These are phyloP conservation scores for Candida anutae DNA, from an alignment of 1,139 yeast genomes.

Conservation along the genomic window DNA sequence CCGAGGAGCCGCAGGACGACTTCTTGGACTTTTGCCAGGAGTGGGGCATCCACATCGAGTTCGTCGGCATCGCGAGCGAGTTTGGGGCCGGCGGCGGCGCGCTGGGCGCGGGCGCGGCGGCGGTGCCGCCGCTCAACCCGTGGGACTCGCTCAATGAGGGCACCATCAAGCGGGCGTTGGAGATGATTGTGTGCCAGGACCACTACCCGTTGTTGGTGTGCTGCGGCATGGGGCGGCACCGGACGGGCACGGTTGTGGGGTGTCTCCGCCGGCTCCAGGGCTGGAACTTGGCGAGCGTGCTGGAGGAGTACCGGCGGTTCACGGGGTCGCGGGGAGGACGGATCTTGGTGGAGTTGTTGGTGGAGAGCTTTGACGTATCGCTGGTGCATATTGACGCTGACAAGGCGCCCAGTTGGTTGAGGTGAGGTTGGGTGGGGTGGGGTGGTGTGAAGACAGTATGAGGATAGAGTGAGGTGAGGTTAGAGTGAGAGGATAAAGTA, in stretches of 20 bases:
- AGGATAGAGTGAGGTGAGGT: too few species aligned
- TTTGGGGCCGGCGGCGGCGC: slow-evolving; percentile 16
- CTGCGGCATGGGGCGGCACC: slow-evolving; percentile 96
- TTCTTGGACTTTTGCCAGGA: slow-evolving; percentile 74
- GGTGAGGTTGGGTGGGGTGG: slow-evolving; percentile 2
- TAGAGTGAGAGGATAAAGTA: too few species aligned
- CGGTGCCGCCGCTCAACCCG: slow-evolving; percentile 42
- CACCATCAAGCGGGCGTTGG: slow-evolving; percentile 72
- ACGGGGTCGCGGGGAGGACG: slow-evolving; percentile 92
- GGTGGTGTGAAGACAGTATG: too few species aligned
- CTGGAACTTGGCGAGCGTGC: slow-evolving; percentile 90
- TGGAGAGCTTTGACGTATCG: slow-evolving; percentile 70
- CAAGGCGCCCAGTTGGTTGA: slow-evolving; percentile 41
- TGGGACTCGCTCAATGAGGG: slow-evolving; percentile 95
- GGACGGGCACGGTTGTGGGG: slow-evolving; percentile 94
- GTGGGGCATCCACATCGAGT: slow-evolving; percentile 57
- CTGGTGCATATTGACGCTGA: slow-evolving; percentile 44
- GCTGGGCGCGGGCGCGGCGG: slow-evolving; percentile 5
- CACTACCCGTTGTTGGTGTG: slow-evolving; percentile 83
- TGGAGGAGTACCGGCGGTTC: slow-evolving; percentile 89
- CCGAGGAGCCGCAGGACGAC: slow-evolving; percentile 90
- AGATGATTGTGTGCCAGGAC: slow-evolving; percentile 60
- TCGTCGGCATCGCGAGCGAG: slow-evolving; percentile 60
- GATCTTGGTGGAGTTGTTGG: slow-evolving; percentile 79
- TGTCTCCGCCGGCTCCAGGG: slow-evolving; percentile 86